Base-by-base conservation (phyloP, 2,329 filamentous ascomycete species). In the Xylariomycetidae sp. region DNA sequence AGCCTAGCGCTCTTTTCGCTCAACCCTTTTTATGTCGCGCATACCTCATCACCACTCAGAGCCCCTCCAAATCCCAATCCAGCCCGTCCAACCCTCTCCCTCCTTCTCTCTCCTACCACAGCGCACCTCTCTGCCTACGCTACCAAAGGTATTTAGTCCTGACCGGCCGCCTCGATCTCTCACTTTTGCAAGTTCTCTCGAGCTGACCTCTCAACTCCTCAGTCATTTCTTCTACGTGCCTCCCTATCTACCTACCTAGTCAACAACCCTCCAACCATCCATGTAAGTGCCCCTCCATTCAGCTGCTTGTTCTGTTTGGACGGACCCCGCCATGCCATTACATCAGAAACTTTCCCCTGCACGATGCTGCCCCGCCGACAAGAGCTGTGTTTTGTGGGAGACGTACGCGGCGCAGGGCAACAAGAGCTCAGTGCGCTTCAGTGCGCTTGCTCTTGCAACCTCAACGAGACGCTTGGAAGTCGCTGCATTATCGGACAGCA, bases 291-390 rank as follows among this genome's bases (percentile, higher is more conserved):
- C 24, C 24, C n/a, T 25, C 30, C 30, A 14, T 22, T 25, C 31
- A 37, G 31, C 34, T 24, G 33, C 31, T 27, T 25, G 20, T 18
- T 22, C 25, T n/a, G 6, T 16, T 29, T 16, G 20, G n/a, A 6
- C 18, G 17, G 26, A 45, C 40, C 43, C 43, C 40, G 40, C 43
- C 34, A 43, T 43, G 40, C 43, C 34, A 43, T 43, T 37, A 24
- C 35, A 35, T 38, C 25, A 39, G 22, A 32, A 39, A 42, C 30
- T 27, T 37, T 34, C 28, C 34, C 17, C 20, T 31, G 25, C n/a
- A n/a, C 32, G 28, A 34, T 10, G 37, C 26, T 38, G 31, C 43
- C 43, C 40, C 43, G 38, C 43, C 38, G 18, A 27, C 29, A 20
- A 31, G 10, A 25, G 19, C 20, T 12, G 19, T 14, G 22, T 7